Percentiles rank a stretch among this genome's conserved stretches.
Conservation (phyloP, 2,329 filamentous ascomycete species). For the Epichloe scottii region DNA sequence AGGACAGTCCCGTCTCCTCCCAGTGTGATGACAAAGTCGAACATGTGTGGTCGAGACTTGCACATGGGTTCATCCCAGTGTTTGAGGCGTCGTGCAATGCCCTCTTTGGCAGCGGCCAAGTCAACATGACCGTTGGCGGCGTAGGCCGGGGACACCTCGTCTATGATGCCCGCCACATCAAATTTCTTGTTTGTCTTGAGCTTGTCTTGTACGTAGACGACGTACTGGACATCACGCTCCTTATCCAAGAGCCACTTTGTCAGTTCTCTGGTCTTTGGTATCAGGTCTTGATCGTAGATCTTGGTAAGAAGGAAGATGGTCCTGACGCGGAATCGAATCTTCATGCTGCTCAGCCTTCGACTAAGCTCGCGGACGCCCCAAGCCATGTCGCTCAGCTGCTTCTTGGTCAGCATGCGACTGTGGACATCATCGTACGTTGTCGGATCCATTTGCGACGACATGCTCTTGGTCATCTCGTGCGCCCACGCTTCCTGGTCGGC, state of each 20-base stretch:
- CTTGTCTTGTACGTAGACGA: constrained; percentile 71
- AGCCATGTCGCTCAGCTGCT: constrained; percentile 91
- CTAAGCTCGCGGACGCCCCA: constrained; percentile 88
- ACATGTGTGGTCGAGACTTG: constrained; percentile 63
- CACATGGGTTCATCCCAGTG: constrained; percentile 82
- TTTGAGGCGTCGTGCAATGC: constrained; percentile 44
- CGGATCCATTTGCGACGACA: constrained; percentile 29
- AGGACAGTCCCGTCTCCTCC: constrained; percentile 95
- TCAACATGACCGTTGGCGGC: constrained; percentile 22
- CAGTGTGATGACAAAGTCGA: constrained; percentile 87
- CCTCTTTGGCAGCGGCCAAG: constrained; percentile 20
- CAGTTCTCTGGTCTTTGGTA: constrained; percentile 65
- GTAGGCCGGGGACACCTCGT: constrained; percentile 41
- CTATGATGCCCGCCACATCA: constrained; percentile 54
- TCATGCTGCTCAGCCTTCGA: constrained; percentile 71
- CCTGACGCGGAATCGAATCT: constrained; percentile 67
- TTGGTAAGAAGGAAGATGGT: constrained; percentile 86
- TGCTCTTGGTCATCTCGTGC: constrained; percentile 30
- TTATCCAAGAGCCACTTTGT: constrained; percentile 68
- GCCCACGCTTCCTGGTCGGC: constrained; percentile 45
- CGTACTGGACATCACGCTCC: constrained; percentile 55
- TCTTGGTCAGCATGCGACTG: constrained; percentile 79
- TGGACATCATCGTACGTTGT: constrained; percentile 28
- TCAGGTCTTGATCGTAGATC: constrained; percentile 71
- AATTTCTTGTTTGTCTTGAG: constrained; percentile 62